A percentile compares a stretch with the other conserved stretches of the same genome.
These are phyloP conservation scores for Aphanomyces invadans DNA, from an alignment of 352 stramenopile genomes.

Conservation along the genomic window DNA sequence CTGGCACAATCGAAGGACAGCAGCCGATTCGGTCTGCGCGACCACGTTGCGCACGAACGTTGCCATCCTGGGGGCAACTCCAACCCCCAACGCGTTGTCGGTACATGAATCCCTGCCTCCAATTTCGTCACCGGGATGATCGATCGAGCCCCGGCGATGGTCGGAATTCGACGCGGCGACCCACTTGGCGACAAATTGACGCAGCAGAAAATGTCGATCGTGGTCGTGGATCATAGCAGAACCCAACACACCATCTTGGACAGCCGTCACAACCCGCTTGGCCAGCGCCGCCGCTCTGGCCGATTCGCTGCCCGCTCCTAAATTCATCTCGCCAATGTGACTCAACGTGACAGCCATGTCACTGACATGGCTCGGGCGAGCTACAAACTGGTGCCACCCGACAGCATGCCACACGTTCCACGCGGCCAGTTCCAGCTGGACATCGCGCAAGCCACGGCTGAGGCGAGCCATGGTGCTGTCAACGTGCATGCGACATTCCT, in stretches of 20 bases:
- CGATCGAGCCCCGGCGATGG: neutral
- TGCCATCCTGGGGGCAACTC: neutral
- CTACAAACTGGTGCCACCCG: neutral
- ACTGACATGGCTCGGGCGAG: neutral
- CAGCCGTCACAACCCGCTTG: neutral
- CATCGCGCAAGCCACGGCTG: neutral
- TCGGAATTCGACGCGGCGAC: neutral
- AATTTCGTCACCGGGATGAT: too few relatives aligned
- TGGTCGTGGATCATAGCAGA: neutral
- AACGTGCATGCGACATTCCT: neutral
- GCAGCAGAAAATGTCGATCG: neutral
- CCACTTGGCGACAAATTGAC: neutral
- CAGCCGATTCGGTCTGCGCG: neutral
- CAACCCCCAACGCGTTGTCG: neutral
- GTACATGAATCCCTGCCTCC: too few relatives aligned
- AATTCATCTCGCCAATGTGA: neutral
- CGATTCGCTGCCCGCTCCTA: neutral
- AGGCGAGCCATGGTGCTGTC: neutral
- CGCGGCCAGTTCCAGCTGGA: neutral
- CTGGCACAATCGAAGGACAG: neutral
- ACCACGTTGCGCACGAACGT: neutral
- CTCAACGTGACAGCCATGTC: neutral
- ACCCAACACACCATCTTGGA: neutral
- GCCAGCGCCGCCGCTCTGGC: neutral
- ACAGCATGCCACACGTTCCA: conserved; percentile 1